Percentiles rank a stretch among this genome's conserved stretches.
These are phyloP conservation scores for Colletotrichum graminicola DNA, from an alignment of 2,329 filamentous ascomycete species.

Conservation along the genomic window DNA sequence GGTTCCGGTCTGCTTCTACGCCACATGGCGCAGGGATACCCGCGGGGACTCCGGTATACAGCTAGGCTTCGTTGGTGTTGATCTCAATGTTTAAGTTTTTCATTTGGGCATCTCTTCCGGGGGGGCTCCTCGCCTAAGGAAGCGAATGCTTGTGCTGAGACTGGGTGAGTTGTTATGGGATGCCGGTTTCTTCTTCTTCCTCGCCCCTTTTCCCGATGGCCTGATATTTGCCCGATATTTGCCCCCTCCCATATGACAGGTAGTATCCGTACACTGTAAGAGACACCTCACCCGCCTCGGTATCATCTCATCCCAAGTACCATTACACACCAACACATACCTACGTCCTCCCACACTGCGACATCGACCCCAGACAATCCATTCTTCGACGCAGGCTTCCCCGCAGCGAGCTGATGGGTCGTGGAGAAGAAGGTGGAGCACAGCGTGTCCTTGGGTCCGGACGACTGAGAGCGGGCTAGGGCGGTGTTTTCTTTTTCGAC, in stretches of 20 bases:
- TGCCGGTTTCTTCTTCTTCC: slow-evolving; percentile 5
- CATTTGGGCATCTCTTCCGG: not conserved
- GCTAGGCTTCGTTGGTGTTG: not conserved
- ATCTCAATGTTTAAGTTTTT: slow-evolving; percentile 1
- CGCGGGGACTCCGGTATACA: slow-evolving; percentile 28
- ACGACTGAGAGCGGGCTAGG: slow-evolving; percentile 4
- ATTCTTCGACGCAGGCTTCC: slow-evolving; percentile 20
- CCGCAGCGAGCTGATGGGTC: slow-evolving; percentile 38
- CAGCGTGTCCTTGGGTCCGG: slow-evolving; percentile 24
- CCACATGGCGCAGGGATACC: slow-evolving; percentile 37
- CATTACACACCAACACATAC: slow-evolving; percentile 47
- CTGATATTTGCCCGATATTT: not conserved
- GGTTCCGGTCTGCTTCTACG: not conserved
- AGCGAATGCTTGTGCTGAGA: not conserved
- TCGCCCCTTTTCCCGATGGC: not conserved
- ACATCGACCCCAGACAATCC: slow-evolving; percentile 32
- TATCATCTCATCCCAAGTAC: not conserved
- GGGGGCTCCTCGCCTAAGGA: not conserved
- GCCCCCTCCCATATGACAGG: not conserved
- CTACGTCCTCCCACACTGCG: not conserved
- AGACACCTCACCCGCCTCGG: not conserved
- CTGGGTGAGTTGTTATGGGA: not conserved
- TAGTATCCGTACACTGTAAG: no score
- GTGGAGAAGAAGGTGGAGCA: slow-evolving; percentile 37
- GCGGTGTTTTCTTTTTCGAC: not conserved